These are phyloP conservation scores for Phytomonas sp. DNA, from an alignment of 208 protist species.

Conservation along the genomic window DNA sequence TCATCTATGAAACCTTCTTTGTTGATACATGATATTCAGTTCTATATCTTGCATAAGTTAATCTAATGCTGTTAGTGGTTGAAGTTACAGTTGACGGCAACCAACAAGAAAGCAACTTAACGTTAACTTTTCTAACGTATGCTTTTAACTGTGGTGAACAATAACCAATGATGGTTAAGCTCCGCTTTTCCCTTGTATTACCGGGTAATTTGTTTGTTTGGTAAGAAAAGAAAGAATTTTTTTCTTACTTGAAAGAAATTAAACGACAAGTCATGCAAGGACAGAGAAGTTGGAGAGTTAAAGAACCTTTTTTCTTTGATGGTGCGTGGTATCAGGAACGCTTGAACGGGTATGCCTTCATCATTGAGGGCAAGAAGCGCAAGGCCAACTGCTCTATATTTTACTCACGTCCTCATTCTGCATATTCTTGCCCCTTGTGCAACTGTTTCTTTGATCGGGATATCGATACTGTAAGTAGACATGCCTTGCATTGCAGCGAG, in stretches of 20 bases:
- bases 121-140: no score
- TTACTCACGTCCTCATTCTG: conserved; percentile 4
- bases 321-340: conserved; percentile 19
- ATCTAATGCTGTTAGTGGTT: neutral
- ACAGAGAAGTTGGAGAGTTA: conserved; percentile 1
- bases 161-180: neutral
- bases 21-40: neutral
- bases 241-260: neutral
- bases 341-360: conserved; percentile 16
- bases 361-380: neutral
- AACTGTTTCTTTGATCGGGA: conserved; percentile 15
- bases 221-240: neutral
- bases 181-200: neutral
- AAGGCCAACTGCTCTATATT: neutral
- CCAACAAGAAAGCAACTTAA: neutral
- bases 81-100: neutral
- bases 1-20: no score
- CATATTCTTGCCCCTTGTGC: conserved; percentile 14
- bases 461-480: conserved; percentile 13
- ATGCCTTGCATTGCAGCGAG: conserved; percentile 10
- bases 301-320: conserved; percentile 19
- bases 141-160: neutral
- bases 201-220: neutral
- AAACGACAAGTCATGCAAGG: neutral
- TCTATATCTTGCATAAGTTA: neutral